A percentile compares a stretch with the other conserved stretches of the same genome.
These are phyloP conservation scores for Biancaea sappan DNA, from an alignment of 306 rosid genomes.

Conservation along the genomic window DNA sequence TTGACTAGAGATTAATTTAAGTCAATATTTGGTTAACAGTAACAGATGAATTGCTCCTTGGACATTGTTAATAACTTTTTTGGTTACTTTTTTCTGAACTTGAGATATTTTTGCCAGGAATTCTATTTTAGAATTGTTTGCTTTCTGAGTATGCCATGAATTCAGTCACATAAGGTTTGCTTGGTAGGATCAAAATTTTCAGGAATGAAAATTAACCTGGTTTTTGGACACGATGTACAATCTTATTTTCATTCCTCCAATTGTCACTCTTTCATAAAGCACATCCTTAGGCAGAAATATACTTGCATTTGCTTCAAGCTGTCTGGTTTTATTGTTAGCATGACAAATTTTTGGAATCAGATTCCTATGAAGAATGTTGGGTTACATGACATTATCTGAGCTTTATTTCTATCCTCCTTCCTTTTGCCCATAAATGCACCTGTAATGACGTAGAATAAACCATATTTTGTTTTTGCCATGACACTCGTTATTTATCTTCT, in stretches of 20 bases:
- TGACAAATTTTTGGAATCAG: neutral
- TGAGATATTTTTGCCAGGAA: neutral
- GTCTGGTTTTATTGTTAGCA: slow-evolving; percentile 3
- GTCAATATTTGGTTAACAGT: neutral
- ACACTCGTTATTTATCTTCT: neutral
- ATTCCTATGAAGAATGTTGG: neutral
- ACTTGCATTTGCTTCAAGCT: neutral
- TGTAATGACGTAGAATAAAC: slow-evolving; percentile 5
- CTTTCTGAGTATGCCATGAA: too few species aligned
- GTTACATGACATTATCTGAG: neutral
- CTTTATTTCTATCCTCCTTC: neutral
- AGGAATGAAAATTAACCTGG: neutral
- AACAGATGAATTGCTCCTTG: neutral
- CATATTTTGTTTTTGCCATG: slow-evolving; percentile 9
- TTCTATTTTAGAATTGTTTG: neutral
- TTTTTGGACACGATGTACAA: neutral
- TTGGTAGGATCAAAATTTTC: neutral
- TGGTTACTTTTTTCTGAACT: neutral
- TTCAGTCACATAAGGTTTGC: neutral
- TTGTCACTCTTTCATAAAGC: neutral
- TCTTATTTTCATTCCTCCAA: neutral
- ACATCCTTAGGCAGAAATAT: neutral
- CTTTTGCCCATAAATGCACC: slow-evolving; percentile 19
- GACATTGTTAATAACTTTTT: neutral
- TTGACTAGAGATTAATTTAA: neutral